Evolutionary conservation across 768 basidiomycete genomes (phyloP), one percentile per base, ranked within the genome.

Genomic region (Boletus sensibilis): DNA sequence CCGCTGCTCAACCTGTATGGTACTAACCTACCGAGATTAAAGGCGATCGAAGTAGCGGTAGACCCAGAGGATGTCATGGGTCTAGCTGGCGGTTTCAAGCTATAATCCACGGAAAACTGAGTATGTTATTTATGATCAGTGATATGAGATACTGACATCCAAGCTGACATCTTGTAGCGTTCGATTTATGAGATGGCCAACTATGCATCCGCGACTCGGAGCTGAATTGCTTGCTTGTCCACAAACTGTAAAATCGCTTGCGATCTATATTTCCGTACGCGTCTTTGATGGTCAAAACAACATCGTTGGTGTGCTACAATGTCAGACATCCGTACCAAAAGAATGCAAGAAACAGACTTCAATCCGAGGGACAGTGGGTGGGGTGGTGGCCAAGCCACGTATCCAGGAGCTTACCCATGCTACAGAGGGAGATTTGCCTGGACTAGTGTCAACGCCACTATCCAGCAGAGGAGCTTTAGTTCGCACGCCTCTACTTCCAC

Each of bases 11-110:
- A 65, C 5, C 64, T 86, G 31, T 87, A 81, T 58, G 84, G 82
- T 0, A 62, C 56, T 0, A 80, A 84, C 52, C 6, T 60, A 3
- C 38, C 66, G 3, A 64, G 45, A 39, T 63, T 86, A 50, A 59
- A 67, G 49, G 59, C 54, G 12, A 64, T 85, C 20, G 82, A 80
- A 61, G 65, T 52, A 45, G 55, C 50, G 14, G 75, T 80, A 39
- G 85, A 87, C 64, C 83, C 84, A 0, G 45, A 71, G 9, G 75
- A 82, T 60, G 75, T 86, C 9, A 87, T n/a, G n/a, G n/a, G n/a
- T n/a, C 75, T 85, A 5, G 75, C 84, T 13, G 85, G 86, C 1
- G 84, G 84, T 4, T 86, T 78, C 65, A 86, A 83, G 67, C 62
- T 82, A 7, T 50, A 7, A 23, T 18, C 42, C 16, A 25, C 16